phyloP scores from a whole-genome alignment of 441 rosid genomes.

The Pelargonium australe region DNA sequence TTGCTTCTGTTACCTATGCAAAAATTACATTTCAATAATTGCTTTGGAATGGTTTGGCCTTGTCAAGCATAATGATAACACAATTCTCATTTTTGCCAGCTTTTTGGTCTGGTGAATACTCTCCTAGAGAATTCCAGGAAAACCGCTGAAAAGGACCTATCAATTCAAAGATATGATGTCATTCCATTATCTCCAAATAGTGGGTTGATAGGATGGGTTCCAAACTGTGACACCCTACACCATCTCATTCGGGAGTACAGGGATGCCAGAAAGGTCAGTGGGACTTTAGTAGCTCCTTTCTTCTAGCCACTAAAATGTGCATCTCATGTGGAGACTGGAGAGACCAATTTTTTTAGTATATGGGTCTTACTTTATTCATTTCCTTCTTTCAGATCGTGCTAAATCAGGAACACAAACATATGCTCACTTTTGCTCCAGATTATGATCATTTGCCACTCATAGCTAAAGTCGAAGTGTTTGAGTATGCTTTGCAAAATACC shows the following conservation, averaged over 20 bases:
- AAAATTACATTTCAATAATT: background rate
- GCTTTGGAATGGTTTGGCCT: background rate
- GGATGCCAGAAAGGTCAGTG: conserved; percentile 84
- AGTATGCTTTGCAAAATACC: conserved; percentile 78
- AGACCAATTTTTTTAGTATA: background rate
- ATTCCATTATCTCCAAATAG: conserved; percentile 97
- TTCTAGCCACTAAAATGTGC: conserved; percentile 11
- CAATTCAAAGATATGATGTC: conserved; percentile 84
- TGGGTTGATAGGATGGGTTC: conserved; percentile 97
- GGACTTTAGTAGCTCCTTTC: conserved; percentile 17
- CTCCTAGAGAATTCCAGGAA: conserved; percentile 85
- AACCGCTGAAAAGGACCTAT: conserved; percentile 86
- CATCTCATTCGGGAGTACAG: conserved; percentile 89
- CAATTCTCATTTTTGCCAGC: conserved; percentile 45
- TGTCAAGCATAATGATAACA: background rate
- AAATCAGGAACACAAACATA: conserved; percentile 87
- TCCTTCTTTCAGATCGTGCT: conserved; percentile 59
- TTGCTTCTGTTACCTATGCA: conserved; percentile 11
- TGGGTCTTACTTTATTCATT: background rate
- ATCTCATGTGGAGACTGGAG: conserved; percentile 2
- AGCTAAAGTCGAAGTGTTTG: conserved; percentile 93
- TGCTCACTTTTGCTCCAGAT: conserved; percentile 92
- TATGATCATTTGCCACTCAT: conserved; percentile 93
- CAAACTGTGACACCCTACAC: conserved; percentile 94
- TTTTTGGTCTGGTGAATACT: conserved; percentile 95